Evolutionary conservation across 1,284 basidiomycete species (phyloP).

Genomic region (Tilletia walkeri): DNA sequence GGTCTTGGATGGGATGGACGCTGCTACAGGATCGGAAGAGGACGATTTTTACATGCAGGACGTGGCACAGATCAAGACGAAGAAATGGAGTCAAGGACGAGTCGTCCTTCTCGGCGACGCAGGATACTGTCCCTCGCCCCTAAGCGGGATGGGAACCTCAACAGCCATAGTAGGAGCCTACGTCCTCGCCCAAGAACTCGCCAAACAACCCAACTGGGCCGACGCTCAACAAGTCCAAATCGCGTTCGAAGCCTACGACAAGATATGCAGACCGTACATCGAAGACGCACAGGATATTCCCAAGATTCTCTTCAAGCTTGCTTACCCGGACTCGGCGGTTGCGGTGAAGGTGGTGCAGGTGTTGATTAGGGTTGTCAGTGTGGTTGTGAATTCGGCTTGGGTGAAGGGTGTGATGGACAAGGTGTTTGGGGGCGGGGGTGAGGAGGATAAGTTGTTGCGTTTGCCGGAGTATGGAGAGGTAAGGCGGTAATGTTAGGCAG

Average conservation of each 20-base stretch:
- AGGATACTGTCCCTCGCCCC: slow-evolving; percentile 36
- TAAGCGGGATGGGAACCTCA: slow-evolving; percentile 39
- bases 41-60: slow-evolving; percentile 37
- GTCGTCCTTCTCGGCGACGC: slow-evolving; percentile 38
- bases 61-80: slow-evolving; percentile 33
- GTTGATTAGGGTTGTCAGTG: slow-evolving; percentile 14
- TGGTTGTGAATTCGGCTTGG: not conserved
- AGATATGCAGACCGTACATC: slow-evolving; percentile 29
- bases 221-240: slow-evolving; percentile 19
- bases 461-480: no score
- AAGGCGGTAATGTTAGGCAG: no score
- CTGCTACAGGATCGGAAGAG: not conserved
- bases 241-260: slow-evolving; percentile 31
- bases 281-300: slow-evolving; percentile 30
- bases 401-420: not conserved
- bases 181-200: slow-evolving; percentile 35
- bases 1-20: slow-evolving; percentile 26
- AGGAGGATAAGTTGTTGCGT: no score
- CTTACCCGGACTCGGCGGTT: slow-evolving; percentile 20
- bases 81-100: slow-evolving; percentile 30
- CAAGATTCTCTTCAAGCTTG: slow-evolving; percentile 26
- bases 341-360: slow-evolving; percentile 20
- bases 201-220: slow-evolving; percentile 16
- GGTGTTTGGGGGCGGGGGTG: no score
- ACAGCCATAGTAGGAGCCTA: slow-evolving; percentile 33